Evolutionary conservation across 805 yeast species (phyloP), one percentile per base, ranked within the genome.

Genomic region (Myxozyma nipponensis): DNA sequence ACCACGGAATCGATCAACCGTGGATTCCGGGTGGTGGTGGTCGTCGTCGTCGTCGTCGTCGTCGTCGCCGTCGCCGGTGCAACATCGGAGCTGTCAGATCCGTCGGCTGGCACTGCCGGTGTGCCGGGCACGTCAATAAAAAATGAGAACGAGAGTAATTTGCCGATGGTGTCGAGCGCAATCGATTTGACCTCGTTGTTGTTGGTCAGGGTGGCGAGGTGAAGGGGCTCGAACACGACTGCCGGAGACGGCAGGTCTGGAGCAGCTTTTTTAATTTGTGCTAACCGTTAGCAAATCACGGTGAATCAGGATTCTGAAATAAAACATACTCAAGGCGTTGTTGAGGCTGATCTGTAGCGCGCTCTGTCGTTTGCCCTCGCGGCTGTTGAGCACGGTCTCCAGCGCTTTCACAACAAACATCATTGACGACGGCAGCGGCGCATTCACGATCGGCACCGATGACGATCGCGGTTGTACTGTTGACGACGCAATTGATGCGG

Each of bases 81-180:
- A 25, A 45, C 44, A 28, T 28, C 32, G 2, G 52, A 39, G 23
- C 47, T 51, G 13, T 35, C 51, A 24, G 39, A 44, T 18, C 48
- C 58, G 2, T 41, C 48, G 7, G 25, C 17, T 6, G 44, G 25
- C 23, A 26, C 28, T 3, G 45, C 32, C 2, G 22, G 54, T n/a
- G 44, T 25, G 26, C 38, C 30, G 18, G 50, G 46, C 19, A 42
- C 18, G 30, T 46, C 58, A 26, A 39, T 86, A 62, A 90, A 84
- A 46, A 83, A 78, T 34, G 88, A 84, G 64, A 86, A 87, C n/a
- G 95, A 85, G 66, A 90, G 86, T 18, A 89, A 74, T 66, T 90
- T 93, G 47, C 95, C 86, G 50, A 93, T 77, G 56, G 91, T 78
- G 64, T 91, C 97, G 57, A 91, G 73, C 0, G 97, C 88, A 40